Conservation (phyloP, 2,329 filamentous ascomycete genomes). For the Furcasterigmium sp. region DNA sequence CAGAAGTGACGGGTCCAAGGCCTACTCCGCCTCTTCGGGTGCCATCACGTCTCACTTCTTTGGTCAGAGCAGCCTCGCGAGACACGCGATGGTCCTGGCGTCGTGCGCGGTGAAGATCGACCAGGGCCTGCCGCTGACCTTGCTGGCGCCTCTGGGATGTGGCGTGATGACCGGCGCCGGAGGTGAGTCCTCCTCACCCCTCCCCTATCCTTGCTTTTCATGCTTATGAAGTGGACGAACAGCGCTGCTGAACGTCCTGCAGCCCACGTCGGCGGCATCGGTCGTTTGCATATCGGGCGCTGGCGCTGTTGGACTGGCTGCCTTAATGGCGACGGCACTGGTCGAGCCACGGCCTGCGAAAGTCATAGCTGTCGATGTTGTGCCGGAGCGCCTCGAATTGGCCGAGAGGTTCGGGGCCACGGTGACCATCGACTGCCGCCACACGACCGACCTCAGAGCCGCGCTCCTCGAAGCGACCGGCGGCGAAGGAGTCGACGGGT, state of each 20-base stretch:
- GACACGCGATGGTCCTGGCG: slow-evolving; percentile 20
- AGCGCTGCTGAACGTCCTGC: neutral
- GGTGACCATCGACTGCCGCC: neutral
- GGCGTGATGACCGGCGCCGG: slow-evolving; percentile 30
- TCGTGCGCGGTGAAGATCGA: slow-evolving; percentile 22
- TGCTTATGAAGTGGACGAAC: too few relatives aligned
- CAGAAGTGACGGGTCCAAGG: slow-evolving; percentile 7
- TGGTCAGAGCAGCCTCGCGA: slow-evolving; percentile 26
- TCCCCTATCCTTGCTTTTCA: too few relatives aligned
- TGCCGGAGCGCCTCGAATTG: neutral
- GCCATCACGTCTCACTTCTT: slow-evolving; percentile 19
- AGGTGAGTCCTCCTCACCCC: too few relatives aligned
- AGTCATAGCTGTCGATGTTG: neutral
- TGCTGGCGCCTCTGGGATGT: slow-evolving; percentile 27
- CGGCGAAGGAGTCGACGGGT: neutral
- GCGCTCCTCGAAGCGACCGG: neutral
- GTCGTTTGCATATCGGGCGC: neutral
- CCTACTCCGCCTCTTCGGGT: too few relatives aligned
- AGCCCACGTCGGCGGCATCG: neutral
- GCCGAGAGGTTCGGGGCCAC: neutral
- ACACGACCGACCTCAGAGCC: neutral
- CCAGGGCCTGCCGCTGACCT: slow-evolving; percentile 16
- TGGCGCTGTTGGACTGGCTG: neutral
- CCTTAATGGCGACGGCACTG: neutral
- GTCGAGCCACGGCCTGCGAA: neutral